Percentiles rank a stretch among this genome's conserved stretches.
Evolutionary conservation across 805 yeast species (phyloP).

Genomic region (Wickerhamiella slavikovae): DNA sequence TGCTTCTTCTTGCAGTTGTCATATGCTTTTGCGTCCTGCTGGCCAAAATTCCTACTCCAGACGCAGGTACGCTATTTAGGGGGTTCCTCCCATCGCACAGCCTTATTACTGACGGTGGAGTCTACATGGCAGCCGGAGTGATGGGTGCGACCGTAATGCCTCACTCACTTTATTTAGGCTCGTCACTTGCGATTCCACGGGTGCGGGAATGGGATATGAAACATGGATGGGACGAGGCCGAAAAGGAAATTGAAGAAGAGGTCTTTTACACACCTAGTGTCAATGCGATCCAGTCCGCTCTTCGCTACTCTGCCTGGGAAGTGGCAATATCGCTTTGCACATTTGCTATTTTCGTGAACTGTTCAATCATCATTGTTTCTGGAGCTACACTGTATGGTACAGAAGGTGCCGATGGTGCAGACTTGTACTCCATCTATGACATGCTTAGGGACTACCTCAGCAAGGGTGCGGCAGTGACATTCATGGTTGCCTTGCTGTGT

Average conservation of each 20-base stretch:
- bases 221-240: constrained; percentile 26
- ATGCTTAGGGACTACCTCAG: constrained; percentile 42
- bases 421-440: constrained; percentile 54
- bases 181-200: constrained; percentile 75
- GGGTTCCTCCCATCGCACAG: constrained; percentile 43
- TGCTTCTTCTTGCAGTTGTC: constrained; percentile 63
- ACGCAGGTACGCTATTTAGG: constrained; percentile 38
- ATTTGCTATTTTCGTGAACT: constrained; percentile 70
- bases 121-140: constrained; percentile 65
- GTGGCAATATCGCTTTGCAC: constrained; percentile 49
- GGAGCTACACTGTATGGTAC: constrained; percentile 59
- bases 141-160: constrained; percentile 95
- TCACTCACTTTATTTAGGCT: constrained; percentile 70
- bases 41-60: constrained; percentile 34
- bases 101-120: constrained; percentile 39
- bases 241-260: constrained; percentile 18
- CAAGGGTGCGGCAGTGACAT: constrained; percentile 60
- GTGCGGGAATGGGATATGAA: constrained; percentile 56
- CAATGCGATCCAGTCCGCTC: constrained; percentile 50
- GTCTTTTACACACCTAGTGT: constrained; percentile 46
- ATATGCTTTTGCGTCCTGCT: constrained; percentile 68
- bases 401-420: constrained; percentile 52
- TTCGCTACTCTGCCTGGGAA: constrained; percentile 55
- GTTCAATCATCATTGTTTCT: constrained; percentile 63
- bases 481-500: constrained; percentile 64